These are phyloP conservation scores for Rhodotorula diobovata DNA, from an alignment of 768 basidiomycete genomes.

Conservation along the genomic window DNA sequence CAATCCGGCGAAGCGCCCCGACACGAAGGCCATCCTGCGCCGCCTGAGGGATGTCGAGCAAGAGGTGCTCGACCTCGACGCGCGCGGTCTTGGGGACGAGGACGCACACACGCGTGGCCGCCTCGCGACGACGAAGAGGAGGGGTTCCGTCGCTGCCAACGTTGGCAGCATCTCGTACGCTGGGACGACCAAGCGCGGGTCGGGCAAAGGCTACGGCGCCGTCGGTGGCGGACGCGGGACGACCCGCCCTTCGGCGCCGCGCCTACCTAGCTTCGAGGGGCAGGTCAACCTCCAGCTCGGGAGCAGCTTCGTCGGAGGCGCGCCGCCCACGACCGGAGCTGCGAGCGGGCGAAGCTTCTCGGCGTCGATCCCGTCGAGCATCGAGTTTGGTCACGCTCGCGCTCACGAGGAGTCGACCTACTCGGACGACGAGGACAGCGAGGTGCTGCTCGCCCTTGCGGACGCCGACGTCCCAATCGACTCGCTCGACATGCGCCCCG, in stretches of 20 bases:
- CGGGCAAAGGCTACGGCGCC: conserved; percentile 5
- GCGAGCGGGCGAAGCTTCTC: background rate
- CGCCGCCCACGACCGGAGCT: too few relatives aligned
- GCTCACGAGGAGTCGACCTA: background rate
- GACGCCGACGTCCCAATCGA: conserved; percentile 25
- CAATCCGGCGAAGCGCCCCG: conserved; percentile 66
- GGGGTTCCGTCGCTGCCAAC: background rate
- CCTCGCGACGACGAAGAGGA: background rate
- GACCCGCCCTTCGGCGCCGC: conserved; percentile 7
- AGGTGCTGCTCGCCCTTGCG: conserved; percentile 26
- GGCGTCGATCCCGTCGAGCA: background rate
- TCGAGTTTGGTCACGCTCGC: background rate
- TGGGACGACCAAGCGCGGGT: conserved; percentile 25
- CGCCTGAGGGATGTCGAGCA: conserved; percentile 74
- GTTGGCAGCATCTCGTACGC: conserved; percentile 40
- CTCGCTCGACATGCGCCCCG: conserved; percentile 14
- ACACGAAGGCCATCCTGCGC: conserved; percentile 71
- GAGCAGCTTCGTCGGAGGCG: background rate
- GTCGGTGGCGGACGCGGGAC: background rate
- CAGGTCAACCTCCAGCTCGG: conserved; percentile 20
- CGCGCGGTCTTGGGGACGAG: conserved; percentile 10
- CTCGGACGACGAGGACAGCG: conserved; percentile 13
- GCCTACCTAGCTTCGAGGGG: conserved; percentile 24
- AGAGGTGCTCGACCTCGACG: conserved; percentile 58
- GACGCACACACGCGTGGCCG: conserved; percentile 16